A percentile compares a stretch with the other conserved stretches of the same genome.
These are phyloP conservation scores for Trichophyton rubrum DNA, from an alignment of 2,329 filamentous ascomycete genomes.

Conservation along the genomic window DNA sequence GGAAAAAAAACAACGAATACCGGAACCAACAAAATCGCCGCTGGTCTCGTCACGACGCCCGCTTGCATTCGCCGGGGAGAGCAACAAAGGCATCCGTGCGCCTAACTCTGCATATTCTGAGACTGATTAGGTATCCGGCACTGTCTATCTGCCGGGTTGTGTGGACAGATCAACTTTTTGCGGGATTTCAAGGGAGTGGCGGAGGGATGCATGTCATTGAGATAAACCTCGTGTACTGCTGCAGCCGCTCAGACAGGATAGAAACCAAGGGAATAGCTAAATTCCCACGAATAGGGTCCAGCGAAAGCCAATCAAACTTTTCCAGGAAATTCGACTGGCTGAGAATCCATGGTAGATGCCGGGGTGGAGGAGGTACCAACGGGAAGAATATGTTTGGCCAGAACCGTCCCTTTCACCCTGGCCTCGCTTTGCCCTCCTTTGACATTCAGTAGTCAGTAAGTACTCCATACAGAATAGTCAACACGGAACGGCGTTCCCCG, in stretches of 20 bases:
- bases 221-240: constrained; percentile 10
- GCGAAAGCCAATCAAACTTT: neutral
- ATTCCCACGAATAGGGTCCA: constrained; percentile 2
- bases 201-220: constrained; percentile 10
- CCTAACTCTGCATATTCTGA: neutral
- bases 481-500: neutral
- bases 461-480: neutral
- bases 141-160: constrained; percentile 5
- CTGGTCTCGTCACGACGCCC: neutral
- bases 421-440: neutral
- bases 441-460: neutral
- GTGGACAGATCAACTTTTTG: constrained; percentile 3
- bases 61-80: neutral
- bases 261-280: neutral
- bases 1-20: neutral
- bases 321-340: neutral
- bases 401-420: neutral
- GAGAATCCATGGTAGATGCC: neutral
- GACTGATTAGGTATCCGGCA: constrained; percentile 1
- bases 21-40: constrained; percentile 2
- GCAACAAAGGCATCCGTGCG: neutral
- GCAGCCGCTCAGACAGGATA: constrained; percentile 8
- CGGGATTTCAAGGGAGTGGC: constrained; percentile 5
- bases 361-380: neutral
- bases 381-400: neutral